Evolutionary conservation across 441 rosid genomes (phyloP), one percentile per base, ranked within the genome.

Genomic region (Pelargonium cotyledonis): DNA sequence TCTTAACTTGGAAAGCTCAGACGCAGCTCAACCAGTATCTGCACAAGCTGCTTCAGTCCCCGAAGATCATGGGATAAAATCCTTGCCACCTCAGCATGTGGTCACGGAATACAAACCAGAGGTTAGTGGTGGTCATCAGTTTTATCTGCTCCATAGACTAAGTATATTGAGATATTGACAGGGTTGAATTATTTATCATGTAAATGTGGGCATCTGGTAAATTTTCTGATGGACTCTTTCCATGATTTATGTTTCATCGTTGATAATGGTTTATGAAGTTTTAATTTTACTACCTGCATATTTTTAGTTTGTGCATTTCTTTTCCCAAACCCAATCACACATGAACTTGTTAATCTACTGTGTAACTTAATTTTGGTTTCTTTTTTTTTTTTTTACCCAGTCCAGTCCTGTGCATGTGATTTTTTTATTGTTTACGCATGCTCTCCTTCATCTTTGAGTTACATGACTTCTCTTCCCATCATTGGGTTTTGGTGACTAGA

Each of bases 41-140:
- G 47, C 62, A 65, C 80, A 72, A 76, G 65, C 72, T 63, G 75
- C 31, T 68, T 73, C 49, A 49, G 75, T 55, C 75, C 70, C 77
- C 47, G 74, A 49, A 31, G 85, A 83, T 49, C 70, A 66, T 66
- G 77, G 71, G 71, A 65, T 60, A 46, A 68, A 79, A 75, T 8
- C 71, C 64, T 44, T 61, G 31, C 62, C 68, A 10, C 60, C 75
- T 65, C 68, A 72, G 71, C 69, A 69, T 72, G 46, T 69, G 35
- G 65, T 44, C 53, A 19, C 61, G 23, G 79, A 70, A 58, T 74
- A 80, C 40, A 72, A n/a, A 63, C 65, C 65, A 12, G 82, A 82
- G 89, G 90, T 87, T 81, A 15, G 15, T 55, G 31, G 64, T 8
- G 43, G 16, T 74, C 35, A 41, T 40, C 53, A 65, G 12, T 4